phyloP scores from a whole-genome alignment of 495 filamentous ascomycete species.

The Rostrohypoxylon terebratum region DNA sequence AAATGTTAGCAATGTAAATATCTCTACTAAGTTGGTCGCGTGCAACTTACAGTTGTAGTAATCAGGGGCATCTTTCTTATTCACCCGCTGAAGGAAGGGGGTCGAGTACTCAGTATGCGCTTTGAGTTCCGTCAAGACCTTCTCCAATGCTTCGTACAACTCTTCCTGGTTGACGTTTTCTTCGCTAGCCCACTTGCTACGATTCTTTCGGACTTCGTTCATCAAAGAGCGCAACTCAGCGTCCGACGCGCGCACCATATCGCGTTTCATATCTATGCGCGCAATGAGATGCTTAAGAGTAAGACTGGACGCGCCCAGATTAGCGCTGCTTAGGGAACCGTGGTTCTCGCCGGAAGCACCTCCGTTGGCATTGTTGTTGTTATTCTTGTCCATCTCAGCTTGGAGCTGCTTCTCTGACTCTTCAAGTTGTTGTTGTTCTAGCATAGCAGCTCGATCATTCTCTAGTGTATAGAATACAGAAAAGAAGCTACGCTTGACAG shows the following conservation, averaged over 20 bases:
- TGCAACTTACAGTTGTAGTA: constrained; percentile 81
- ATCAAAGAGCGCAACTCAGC: constrained; percentile 90
- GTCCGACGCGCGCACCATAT: constrained; percentile 88
- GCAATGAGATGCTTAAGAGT: constrained; percentile 97
- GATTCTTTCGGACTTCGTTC: constrained; percentile 95
- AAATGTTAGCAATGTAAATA: constrained; percentile 21
- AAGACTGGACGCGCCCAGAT: constrained; percentile 95
- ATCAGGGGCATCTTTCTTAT: constrained; percentile 96
- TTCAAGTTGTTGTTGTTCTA: constrained; percentile 96
- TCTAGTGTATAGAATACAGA: constrained; percentile 95
- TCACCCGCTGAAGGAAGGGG: constrained; percentile 90
- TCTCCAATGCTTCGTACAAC: constrained; percentile 95
- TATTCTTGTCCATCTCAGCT: constrained; percentile 84
- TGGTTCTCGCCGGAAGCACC: constrained; percentile 67
- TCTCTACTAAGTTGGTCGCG: neutral
- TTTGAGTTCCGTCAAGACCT: constrained; percentile 94
- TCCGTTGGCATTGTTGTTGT: constrained; percentile 59
- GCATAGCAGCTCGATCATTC: constrained; percentile 93
- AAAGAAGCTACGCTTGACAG: constrained; percentile 87
- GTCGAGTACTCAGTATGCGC: constrained; percentile 96
- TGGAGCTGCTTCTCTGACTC: constrained; percentile 96
- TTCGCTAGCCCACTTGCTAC: constrained; percentile 98
- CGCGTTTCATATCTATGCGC: constrained; percentile 90
- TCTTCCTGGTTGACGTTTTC: constrained; percentile 98
- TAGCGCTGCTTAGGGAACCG: constrained; percentile 90